Conservation (phyloP, 2,329 filamentous ascomycete species). For the Tolypocladium album region DNA sequence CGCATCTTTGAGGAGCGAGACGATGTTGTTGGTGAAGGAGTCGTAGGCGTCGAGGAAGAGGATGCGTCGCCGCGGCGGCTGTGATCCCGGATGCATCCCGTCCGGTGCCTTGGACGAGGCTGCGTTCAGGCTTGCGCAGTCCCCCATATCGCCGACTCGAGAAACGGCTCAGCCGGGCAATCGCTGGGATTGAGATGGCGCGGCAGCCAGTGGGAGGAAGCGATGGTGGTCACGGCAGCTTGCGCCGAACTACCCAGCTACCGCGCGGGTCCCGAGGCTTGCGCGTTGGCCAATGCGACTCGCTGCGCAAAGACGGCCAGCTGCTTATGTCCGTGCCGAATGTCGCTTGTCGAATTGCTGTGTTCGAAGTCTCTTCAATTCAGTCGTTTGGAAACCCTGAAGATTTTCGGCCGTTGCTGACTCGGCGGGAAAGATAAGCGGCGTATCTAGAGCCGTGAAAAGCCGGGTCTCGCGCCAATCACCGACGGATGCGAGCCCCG, state of each 20-base stretch:
- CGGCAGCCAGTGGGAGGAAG: background rate
- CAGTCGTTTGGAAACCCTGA: background rate
- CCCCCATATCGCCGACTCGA: background rate
- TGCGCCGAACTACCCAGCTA: background rate
- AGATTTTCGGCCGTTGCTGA: background rate
- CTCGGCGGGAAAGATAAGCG: background rate
- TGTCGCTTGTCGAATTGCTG: background rate
- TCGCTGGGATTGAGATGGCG: background rate
- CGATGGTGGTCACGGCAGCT: background rate
- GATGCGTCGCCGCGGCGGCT: constrained; percentile 34
- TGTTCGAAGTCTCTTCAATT: background rate
- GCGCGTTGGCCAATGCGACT: background rate
- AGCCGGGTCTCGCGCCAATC: background rate
- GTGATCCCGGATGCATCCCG: background rate
- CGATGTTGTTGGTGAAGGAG: constrained; percentile 93
- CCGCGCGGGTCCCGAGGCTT: background rate
- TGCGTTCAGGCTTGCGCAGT: background rate
- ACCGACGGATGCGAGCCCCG: background rate
- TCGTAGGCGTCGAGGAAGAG: constrained; percentile 94
- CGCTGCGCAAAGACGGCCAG: background rate
- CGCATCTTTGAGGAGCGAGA: constrained; percentile 63
- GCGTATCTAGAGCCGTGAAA: background rate
- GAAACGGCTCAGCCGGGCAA: background rate
- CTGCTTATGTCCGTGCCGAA: background rate
- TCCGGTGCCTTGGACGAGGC: too few relatives aligned